Evolutionary conservation across 1,284 basidiomycete genomes (phyloP).

Genomic region (Trichosporon asahii): DNA sequence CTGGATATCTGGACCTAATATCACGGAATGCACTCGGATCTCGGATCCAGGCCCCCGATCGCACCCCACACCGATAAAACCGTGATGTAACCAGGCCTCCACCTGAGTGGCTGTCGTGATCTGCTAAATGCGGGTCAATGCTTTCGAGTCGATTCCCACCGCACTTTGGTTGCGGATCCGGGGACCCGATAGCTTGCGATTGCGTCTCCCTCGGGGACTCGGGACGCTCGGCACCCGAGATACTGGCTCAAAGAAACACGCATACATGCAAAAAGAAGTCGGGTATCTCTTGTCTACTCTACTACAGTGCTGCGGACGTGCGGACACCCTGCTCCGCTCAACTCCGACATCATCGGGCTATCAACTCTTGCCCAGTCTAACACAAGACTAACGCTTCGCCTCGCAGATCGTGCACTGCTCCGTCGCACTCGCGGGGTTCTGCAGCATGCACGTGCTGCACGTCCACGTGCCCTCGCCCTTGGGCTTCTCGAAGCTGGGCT

Average conservation of each 20-base stretch:
- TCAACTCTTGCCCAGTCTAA: too few relatives aligned
- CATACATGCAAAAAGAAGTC: not conserved
- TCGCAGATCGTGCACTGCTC: constrained; percentile 60
- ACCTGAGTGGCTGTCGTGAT: not conserved
- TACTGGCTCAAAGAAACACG: not conserved
- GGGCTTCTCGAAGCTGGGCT: constrained; percentile 12
- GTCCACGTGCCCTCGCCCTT: constrained; percentile 48
- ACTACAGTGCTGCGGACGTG: not conserved
- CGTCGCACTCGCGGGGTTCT: constrained; percentile 54
- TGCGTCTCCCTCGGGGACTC: too few relatives aligned
- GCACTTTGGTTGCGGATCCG: not conserved
- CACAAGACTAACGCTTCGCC: constrained; percentile 17
- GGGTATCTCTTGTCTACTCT: not conserved
- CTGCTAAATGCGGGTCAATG: too few relatives aligned
- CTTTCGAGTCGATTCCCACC: not conserved
- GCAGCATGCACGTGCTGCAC: constrained; percentile 56
- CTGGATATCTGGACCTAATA: not conserved
- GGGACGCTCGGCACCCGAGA: too few relatives aligned
- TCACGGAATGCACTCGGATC: not conserved
- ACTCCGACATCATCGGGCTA: not conserved
- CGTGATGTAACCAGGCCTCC: not conserved
- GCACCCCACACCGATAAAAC: not conserved
- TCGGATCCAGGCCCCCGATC: not conserved
- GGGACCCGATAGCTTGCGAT: too few relatives aligned
- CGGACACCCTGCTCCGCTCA: not conserved